These are phyloP conservation scores for Xerocomus potaroensis DNA, from an alignment of 768 basidiomycete genomes.

Conservation along the genomic window DNA sequence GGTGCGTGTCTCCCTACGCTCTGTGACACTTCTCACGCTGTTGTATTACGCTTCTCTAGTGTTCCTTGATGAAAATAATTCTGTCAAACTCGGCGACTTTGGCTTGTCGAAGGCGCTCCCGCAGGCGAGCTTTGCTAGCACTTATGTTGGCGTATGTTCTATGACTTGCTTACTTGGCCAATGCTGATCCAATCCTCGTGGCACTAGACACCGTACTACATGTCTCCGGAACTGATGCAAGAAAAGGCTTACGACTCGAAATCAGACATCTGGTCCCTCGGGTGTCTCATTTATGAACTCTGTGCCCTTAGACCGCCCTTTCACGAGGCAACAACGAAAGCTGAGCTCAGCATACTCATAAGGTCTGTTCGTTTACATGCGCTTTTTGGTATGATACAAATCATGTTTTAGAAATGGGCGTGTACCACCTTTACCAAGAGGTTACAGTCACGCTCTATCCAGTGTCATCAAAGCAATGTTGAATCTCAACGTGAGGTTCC, in stretches of 20 bases:
- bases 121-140: conserved; percentile 86
- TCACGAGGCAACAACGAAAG: conserved; percentile 87
- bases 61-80: conserved; percentile 79
- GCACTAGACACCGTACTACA: conserved; percentile 94
- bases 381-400: not conserved
- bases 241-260: conserved; percentile 97
- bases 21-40: not conserved
- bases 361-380: conserved; percentile 43
- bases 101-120: conserved; percentile 91
- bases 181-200: conserved; percentile 36
- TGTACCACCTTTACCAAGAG: conserved; percentile 85
- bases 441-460: conserved; percentile 70
- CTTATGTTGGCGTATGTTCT: conserved; percentile 87
- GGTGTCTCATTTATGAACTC: conserved; percentile 94
- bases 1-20: conserved; percentile 44
- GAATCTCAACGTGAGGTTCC: conserved; percentile 63
- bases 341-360: conserved; percentile 78
- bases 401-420: conserved; percentile 60
- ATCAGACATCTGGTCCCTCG: conserved; percentile 97
- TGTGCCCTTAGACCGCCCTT: conserved; percentile 93
- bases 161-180: not conserved
- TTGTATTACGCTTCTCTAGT: conserved; percentile 51
- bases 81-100: conserved; percentile 96
- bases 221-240: conserved; percentile 98
- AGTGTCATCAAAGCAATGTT: conserved; percentile 85